Percentiles rank a stretch among this genome's conserved stretches.
These are phyloP conservation scores for Camellia granthamiana DNA, from an alignment of 148 eudicot species.

Conservation along the genomic window DNA sequence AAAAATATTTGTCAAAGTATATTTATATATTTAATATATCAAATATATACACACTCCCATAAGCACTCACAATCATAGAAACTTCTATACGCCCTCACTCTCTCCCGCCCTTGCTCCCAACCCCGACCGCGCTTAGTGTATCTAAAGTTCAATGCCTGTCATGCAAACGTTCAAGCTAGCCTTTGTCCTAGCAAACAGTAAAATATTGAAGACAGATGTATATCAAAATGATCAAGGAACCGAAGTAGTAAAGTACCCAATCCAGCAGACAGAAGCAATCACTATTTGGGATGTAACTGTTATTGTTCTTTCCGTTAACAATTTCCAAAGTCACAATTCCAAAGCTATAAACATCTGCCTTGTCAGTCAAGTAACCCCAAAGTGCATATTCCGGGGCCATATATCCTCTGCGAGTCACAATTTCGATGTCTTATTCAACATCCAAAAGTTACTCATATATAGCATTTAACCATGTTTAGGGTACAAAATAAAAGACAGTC, in stretches of 20 bases:
- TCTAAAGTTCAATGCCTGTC: too few species aligned
- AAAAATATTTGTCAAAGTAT: too few species aligned
- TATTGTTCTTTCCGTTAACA: slow-evolving; percentile 50
- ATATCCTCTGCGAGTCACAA: slow-evolving; percentile 42
- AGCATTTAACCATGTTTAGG: background rate
- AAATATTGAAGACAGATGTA: slow-evolving; percentile 1
- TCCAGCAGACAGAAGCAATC: slow-evolving; percentile 38
- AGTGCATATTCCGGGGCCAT: slow-evolving; percentile 65
- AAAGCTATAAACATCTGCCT: slow-evolving; percentile 53
- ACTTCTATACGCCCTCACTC: too few species aligned
- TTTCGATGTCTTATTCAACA: background rate
- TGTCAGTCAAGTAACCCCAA: slow-evolving; percentile 47
- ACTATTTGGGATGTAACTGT: slow-evolving; percentile 38
- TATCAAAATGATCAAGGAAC: background rate
- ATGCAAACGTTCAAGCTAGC: too few species aligned
- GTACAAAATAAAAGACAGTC: background rate
- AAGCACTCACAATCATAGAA: too few species aligned
- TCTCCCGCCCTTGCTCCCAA: too few species aligned
- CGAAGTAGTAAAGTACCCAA: slow-evolving; percentile 29
- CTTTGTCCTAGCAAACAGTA: background rate
- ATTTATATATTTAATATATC: too few species aligned
- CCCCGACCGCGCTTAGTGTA: too few species aligned
- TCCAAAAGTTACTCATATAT: background rate
- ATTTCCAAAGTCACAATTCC: slow-evolving; percentile 44
- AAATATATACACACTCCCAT: too few species aligned